Base-by-base conservation (phyloP, 257 asterid genomes). In the Cinchona pubescens region DNA sequence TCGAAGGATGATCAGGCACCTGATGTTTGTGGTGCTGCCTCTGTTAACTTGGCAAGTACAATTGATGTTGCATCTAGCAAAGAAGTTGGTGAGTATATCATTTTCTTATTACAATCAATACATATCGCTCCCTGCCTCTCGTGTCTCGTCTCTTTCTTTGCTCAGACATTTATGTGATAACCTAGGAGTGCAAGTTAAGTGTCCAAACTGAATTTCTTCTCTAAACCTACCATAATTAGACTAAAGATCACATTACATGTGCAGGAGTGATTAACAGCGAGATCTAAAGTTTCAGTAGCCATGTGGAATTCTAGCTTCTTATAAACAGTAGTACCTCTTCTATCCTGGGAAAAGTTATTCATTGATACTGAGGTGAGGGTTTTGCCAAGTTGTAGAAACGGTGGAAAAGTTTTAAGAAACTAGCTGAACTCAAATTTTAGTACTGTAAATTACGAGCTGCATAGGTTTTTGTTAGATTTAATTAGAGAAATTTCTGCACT, bases 81-180 rank as follows among this genome's bases (percentile, higher is more conserved):
- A 83, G 83, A 81, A 81, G 82, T 86, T 70, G 85, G 88, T 83
- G 48, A 79, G 78, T 75, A 56, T 37, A 30, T 66, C 59, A 73
- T 18, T 51, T 72, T 15, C n/a, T 38, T 72, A 21, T 6, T 45
- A 25, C 25, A 7, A 0, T 25, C 19, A 10, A 40, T 40, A 16
- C 37, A 19, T 0, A n/a, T 32, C 35, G 38, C 38, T 15, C 43
- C 19, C 43, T 46, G 16, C n/a, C n/a, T n/a, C n/a, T n/a, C n/a
- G n/a, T 19, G 37, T 70, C 64, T 49, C 65, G 12, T 29, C 32
- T 23, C 62, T 23, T 14, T 59, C 38, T 14, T 4, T 14, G 3
- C 11, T 4, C 10, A 29, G 9, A 30, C 49, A 5, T 71, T 51
- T 40, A 21, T 51, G 6, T 34, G 18, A 25, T 14, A 15, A 10